A percentile compares a stretch with the other conserved stretches of the same genome.
phyloP scores from a whole-genome alignment of 805 yeast species.

The Saccharomyces kudriavzevii region DNA sequence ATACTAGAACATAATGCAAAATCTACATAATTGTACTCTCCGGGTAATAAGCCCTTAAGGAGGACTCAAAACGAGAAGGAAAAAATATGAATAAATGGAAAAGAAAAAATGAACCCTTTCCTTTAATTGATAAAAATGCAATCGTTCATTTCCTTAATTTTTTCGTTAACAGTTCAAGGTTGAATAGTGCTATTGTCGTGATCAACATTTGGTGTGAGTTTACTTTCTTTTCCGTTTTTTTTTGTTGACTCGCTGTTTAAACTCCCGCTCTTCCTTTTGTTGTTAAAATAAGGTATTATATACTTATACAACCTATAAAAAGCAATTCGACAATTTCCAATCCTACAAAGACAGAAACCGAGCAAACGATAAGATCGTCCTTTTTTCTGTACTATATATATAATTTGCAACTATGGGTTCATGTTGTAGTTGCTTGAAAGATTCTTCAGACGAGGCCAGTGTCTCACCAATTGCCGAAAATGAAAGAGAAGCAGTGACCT shows the following conservation, averaged over 20 bases:
- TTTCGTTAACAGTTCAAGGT: not conserved
- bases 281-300: not conserved
- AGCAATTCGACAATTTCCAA: not conserved
- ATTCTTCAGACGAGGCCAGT: slow-evolving; percentile 37
- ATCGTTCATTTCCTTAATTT: not conserved
- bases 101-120: not conserved
- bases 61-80: not conserved
- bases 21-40: not conserved
- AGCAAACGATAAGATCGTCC: not conserved
- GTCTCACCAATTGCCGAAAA: slow-evolving; percentile 83
- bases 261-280: not conserved
- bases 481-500: slow-evolving; percentile 93
- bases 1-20: not conserved
- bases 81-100: not conserved
- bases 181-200: not conserved
- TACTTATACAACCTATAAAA: not conserved
- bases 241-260: not conserved
- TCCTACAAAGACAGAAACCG: not conserved
- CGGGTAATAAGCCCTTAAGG: slow-evolving; percentile 1
- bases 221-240: not conserved
- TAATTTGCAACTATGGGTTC: slow-evolving; percentile 37
- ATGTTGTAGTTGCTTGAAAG: slow-evolving; percentile 42
- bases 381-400: not conserved
- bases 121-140: not conserved
- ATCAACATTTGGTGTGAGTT: not conserved